phyloP scores from a whole-genome alignment of 2,329 filamentous ascomycete genomes.

The Sporothrix humicola region DNA sequence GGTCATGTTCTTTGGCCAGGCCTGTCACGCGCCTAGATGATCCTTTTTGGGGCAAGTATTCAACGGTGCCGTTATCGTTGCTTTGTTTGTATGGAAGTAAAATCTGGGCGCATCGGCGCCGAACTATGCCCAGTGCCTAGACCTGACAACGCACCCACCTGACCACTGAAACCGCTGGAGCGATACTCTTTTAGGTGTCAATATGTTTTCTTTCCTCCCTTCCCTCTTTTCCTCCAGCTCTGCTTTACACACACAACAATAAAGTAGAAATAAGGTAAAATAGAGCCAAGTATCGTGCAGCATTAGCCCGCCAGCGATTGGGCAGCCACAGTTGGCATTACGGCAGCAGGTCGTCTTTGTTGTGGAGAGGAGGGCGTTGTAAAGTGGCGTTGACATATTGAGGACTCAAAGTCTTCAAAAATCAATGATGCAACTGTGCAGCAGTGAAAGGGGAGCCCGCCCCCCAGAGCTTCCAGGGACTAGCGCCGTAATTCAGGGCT shows the following conservation, averaged over 20 bases:
- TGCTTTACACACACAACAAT: background rate
- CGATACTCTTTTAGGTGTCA: slow-evolving; percentile 10
- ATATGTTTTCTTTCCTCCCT: background rate
- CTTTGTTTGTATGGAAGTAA: too few relatives aligned
- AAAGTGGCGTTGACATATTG: too few relatives aligned
- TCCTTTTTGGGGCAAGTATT: background rate
- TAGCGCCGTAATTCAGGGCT: background rate
- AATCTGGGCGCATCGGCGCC: background rate
- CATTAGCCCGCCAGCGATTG: background rate
- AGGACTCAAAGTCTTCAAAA: background rate
- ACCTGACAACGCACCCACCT: background rate
- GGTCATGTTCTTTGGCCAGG: background rate
- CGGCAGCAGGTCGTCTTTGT: background rate
- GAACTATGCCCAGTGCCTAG: background rate
- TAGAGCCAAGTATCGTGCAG: too few relatives aligned
- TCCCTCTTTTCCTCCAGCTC: background rate
- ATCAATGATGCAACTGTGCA: slow-evolving; percentile 27
- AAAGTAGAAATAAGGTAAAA: too few relatives aligned
- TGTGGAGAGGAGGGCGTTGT: background rate
- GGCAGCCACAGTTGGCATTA: slow-evolving; percentile 4
- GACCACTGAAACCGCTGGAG: background rate
- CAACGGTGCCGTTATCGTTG: too few relatives aligned
- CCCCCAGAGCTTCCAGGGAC: slow-evolving; percentile 9
- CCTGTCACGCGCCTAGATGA: background rate
- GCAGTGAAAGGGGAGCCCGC: background rate